phyloP scores from a whole-genome alignment of 768 basidiomycete genomes.

The Collybiopsis luxurians region DNA sequence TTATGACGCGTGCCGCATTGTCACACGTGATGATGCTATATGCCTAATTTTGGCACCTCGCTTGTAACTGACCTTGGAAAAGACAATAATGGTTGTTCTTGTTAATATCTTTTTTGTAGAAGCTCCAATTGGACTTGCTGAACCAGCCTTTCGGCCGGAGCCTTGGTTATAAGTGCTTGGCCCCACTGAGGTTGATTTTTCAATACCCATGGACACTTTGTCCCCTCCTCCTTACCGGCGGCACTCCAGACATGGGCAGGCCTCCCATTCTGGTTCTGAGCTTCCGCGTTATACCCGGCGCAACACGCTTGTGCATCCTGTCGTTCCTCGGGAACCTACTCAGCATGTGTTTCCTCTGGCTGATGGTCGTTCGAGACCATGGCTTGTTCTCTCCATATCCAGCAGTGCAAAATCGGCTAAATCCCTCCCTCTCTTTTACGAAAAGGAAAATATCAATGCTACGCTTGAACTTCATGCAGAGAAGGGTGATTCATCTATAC shows the following conservation, averaged over 20 bases:
- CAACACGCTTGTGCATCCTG: conserved; percentile 38
- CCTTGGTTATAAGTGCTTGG: background rate
- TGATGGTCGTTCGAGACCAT: conserved; percentile 40
- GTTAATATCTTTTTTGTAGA: background rate
- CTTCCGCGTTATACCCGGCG: conserved; percentile 50
- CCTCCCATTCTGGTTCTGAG: conserved; percentile 41
- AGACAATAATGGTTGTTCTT: background rate
- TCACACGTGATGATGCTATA: conserved; percentile 8
- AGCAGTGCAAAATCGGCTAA: conserved; percentile 53
- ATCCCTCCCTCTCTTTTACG: conserved; percentile 50
- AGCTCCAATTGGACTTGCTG: background rate
- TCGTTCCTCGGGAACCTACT: conserved; percentile 38
- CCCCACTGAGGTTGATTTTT: background rate
- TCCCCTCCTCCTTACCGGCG: conserved; percentile 51
- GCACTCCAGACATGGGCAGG: conserved; percentile 50
- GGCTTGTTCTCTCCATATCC: conserved; percentile 42
- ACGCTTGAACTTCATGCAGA: conserved; percentile 45
- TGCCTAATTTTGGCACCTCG: background rate
- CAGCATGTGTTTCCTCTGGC: conserved; percentile 43
- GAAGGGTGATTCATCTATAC: conserved; percentile 47
- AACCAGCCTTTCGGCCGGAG: background rate
- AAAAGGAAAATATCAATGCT: conserved; percentile 51
- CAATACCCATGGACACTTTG: conserved; percentile 19
- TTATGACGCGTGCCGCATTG: background rate
- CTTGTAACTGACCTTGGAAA: no score